Evolutionary conservation across 257 asterid species (phyloP).

Genomic region (Gentiana macrophylla): DNA sequence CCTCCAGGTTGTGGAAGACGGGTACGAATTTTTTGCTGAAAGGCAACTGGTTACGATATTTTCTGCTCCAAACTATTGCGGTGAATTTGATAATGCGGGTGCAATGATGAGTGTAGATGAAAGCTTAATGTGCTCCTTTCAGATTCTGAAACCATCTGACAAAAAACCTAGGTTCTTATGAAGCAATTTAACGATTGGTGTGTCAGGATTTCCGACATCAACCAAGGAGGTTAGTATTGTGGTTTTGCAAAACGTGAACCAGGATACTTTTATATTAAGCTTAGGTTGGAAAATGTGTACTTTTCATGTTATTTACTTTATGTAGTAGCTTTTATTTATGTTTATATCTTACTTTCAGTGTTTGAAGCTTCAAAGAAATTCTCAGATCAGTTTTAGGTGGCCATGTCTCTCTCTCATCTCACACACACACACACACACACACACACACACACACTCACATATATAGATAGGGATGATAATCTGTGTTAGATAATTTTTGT

Average conservation of each 20-base stretch:
- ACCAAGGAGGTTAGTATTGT: slow-evolving; percentile 8
- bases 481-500: no score
- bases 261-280: no score
- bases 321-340: no score
- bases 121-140: slow-evolving; percentile 27
- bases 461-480: no score
- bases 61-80: slow-evolving; percentile 27
- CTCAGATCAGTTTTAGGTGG: no score
- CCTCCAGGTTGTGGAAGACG: slow-evolving; percentile 28
- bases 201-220: neutral
- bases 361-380: no score
- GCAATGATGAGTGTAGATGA: slow-evolving; percentile 30
- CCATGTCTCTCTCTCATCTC: no score
- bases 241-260: neutral
- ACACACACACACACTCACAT: no score
- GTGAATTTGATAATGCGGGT: slow-evolving; percentile 31
- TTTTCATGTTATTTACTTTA: no score
- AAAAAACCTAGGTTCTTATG: slow-evolving; percentile 21
- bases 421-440: no score
- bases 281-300: no score
- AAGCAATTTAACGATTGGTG: slow-evolving; percentile 6
- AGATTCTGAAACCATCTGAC: slow-evolving; percentile 25
- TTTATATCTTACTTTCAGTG: no score
- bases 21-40: slow-evolving; percentile 27
- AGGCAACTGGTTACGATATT: slow-evolving; percentile 28